Conservation (phyloP, 768 basidiomycete genomes). For the Kwoniella dendrophila region DNA sequence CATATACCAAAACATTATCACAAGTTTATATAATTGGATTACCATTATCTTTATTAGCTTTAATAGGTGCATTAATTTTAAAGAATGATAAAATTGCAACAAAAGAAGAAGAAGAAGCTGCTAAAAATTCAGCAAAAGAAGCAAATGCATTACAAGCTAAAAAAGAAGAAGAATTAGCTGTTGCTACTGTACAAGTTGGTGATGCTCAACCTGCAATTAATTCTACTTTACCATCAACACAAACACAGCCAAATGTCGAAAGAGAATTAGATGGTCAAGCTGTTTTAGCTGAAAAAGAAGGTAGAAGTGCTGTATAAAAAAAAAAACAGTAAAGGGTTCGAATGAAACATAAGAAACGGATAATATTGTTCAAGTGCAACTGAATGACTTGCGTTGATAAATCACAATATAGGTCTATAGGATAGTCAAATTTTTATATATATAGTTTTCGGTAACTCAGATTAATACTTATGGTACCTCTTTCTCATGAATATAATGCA, state of each 20-base stretch:
- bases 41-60: slow-evolving; percentile 47
- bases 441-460: too few relatives aligned
- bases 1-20: slow-evolving; percentile 38
- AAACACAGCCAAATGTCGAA: background rate
- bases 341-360: slow-evolving; percentile 1
- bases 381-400: too few relatives aligned
- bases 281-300: slow-evolving; percentile 23
- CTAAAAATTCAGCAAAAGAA: slow-evolving; percentile 27
- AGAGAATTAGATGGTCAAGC: slow-evolving; percentile 15
- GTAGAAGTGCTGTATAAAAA: slow-evolving; percentile 18
- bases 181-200: slow-evolving; percentile 13
- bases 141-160: slow-evolving; percentile 20
- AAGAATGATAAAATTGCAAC: slow-evolving; percentile 52
- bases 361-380: slow-evolving; percentile 18
- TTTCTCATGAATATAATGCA: too few relatives aligned
- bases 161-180: slow-evolving; percentile 19
- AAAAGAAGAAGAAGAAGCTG: slow-evolving; percentile 51
- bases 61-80: slow-evolving; percentile 48
- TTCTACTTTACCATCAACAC: slow-evolving; percentile 1
- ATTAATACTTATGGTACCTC: too few relatives aligned
- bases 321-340: background rate
- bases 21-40: slow-evolving; percentile 56
- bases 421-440: too few relatives aligned
- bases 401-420: too few relatives aligned
- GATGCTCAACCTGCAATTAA: slow-evolving; percentile 16